Conservation (phyloP, 2,329 filamentous ascomycete species). For the Aspergillus jensenii region DNA sequence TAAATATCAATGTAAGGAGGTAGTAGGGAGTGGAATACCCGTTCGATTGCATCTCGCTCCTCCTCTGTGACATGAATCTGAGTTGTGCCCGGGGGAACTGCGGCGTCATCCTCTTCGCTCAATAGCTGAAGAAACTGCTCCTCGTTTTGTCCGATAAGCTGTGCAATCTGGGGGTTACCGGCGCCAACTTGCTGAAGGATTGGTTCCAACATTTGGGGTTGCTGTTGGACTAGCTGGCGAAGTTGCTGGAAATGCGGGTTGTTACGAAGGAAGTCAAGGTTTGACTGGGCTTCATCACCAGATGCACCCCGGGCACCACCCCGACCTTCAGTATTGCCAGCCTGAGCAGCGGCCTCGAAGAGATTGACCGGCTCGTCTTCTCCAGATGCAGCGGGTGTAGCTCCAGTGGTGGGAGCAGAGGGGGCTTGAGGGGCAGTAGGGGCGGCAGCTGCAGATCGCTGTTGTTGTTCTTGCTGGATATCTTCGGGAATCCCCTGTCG, state of each 20-base stretch:
- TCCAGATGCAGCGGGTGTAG: constrained; percentile 38
- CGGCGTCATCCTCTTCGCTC: constrained; percentile 79
- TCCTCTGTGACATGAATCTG: constrained; percentile 91
- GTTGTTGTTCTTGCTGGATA: constrained; percentile 68
- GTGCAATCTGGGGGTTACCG: constrained; percentile 90
- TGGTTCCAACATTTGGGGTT: constrained; percentile 97
- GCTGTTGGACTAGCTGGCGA: constrained; percentile 93
- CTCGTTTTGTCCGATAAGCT: constrained; percentile 86
- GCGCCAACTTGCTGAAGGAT: constrained; percentile 94
- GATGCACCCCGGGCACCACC: constrained; percentile 43
- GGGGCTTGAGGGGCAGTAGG: constrained; percentile 44
- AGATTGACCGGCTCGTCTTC: constrained; percentile 73
- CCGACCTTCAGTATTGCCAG: constrained; percentile 49
- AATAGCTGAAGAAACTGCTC: constrained; percentile 90
- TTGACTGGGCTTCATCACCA: constrained; percentile 63
- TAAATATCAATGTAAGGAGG: constrained; percentile 1
- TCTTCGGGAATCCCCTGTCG: constrained; percentile 84
- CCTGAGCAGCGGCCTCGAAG: constrained; percentile 88
- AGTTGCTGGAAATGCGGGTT: constrained; percentile 98
- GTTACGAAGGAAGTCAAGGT: constrained; percentile 89
- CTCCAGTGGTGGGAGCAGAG: constrained; percentile 28
- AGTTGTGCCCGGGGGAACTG: constrained; percentile 80
- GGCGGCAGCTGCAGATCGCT: constrained; percentile 50
- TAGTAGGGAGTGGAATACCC: constrained; percentile 57
- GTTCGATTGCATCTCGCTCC: constrained; percentile 94